Base-by-base conservation (phyloP, 1,284 basidiomycete genomes). In the Veloporphyrellus conicus region DNA sequence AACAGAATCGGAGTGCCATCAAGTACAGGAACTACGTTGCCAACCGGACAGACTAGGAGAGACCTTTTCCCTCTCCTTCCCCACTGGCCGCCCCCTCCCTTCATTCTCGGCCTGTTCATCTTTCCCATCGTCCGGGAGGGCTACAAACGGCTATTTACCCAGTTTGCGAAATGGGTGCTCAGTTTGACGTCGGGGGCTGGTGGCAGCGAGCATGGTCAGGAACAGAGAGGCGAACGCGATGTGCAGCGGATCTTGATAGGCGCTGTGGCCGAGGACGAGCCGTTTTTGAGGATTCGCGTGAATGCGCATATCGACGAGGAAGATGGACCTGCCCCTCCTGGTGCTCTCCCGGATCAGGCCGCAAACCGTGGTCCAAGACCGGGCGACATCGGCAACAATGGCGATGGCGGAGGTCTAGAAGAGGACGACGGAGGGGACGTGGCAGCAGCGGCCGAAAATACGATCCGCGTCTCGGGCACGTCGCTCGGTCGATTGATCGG, bases 401-500 rank as follows among this genome's bases (percentile, higher is more conserved):
- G 39, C 43, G 43, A 41, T 15, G 36, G 25, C 15, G 44, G 34
- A 6, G 41, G 51, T 11, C 32, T 4, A 15, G 48, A 50, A 6
- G 48, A 43, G 9, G 61, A 61, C 16, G 46, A 44, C 1, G 51
- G 36, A 1, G 61, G 39, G 14, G 61, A 55, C n/a, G 63, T 29
- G 1, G 66, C 58, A 0, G 66, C 43, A 14, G 78, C 71, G 1
- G 81, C 79, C 0, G 78, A 78, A 53, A 75, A 76, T 52, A 75
- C 77, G 16, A 73, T 84, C 43, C 74, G 75, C 36, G 66, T 80
- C 52, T 77, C 78, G 16, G 73, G 77, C 14, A 71, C 75, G 15
- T 79, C 81, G 0, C 58, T 88, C 2, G 84, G 84, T 2, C 75
- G 82, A 18, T 68, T 77, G 55, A 63, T 88, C 40, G 82, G 79